phyloP scores from a whole-genome alignment of 2,329 filamentous ascomycete species.

The Neofusicoccum kwambonambiense region DNA sequence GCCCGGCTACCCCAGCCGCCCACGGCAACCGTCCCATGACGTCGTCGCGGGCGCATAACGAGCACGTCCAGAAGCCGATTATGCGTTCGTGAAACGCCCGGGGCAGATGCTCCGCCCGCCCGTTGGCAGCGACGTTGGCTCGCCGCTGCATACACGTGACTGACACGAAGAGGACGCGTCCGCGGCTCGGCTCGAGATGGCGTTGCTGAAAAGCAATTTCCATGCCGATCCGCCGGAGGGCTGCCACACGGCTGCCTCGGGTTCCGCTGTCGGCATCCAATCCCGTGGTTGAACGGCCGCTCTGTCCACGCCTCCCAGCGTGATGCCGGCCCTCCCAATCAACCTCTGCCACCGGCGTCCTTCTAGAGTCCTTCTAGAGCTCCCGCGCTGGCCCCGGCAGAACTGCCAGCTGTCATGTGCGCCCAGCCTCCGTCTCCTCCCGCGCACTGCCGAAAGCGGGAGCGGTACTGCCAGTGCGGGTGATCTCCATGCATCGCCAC shows the following conservation, averaged over 20 bases:
- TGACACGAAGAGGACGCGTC: conserved; percentile 6
- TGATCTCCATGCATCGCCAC: conserved; percentile 2
- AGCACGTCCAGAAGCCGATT: conserved; percentile 1
- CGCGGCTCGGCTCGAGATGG: conserved; percentile 16
- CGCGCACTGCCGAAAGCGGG: background rate
- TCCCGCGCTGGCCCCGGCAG: background rate
- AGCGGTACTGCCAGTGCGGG: background rate
- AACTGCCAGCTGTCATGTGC: background rate
- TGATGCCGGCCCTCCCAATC: conserved; percentile 1
- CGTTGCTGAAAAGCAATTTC: conserved; percentile 11
- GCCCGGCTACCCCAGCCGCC: conserved; percentile 10
- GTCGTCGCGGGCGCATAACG: background rate
- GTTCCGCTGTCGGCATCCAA: conserved; percentile 6
- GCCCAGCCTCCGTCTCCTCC: background rate
- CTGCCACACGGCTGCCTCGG: conserved; percentile 7
- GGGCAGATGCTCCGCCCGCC: background rate
- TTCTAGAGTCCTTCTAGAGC: conserved; percentile 11
- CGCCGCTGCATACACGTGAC: conserved; percentile 2
- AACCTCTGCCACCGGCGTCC: conserved; percentile 11
- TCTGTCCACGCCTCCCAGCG: background rate
- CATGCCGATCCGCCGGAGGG: conserved; percentile 8
- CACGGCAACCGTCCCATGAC: background rate
- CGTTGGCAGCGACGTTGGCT: background rate
- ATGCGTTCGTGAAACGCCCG: conserved; percentile 9
- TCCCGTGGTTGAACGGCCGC: background rate